phyloP scores from a whole-genome alignment of 2,329 filamentous ascomycete species.

The Chaetomium sp. region DNA sequence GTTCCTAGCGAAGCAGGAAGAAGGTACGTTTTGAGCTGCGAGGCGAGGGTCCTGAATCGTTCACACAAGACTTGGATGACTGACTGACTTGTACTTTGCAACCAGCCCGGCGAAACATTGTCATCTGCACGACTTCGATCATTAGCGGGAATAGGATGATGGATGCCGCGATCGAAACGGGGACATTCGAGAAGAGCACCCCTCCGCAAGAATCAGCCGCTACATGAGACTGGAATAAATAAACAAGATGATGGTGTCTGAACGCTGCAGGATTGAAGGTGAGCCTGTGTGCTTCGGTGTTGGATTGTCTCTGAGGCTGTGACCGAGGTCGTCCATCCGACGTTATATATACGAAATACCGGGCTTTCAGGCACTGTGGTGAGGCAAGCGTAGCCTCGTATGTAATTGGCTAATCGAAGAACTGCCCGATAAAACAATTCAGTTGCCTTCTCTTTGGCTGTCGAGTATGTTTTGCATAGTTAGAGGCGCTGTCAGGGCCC shows the following conservation, averaged over 20 bases:
- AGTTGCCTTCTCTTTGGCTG: not conserved
- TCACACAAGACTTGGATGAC: not conserved
- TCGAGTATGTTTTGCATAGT: not conserved
- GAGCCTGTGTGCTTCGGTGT: not conserved
- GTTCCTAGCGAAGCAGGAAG: slow-evolving; percentile 84
- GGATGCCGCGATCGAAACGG: slow-evolving; percentile 77
- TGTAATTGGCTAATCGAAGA: not conserved
- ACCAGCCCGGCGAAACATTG: slow-evolving; percentile 72
- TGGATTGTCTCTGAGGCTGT: not conserved
- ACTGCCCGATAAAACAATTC: not conserved
- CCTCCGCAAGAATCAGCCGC: slow-evolving; percentile 27
- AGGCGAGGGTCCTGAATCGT: not conserved
- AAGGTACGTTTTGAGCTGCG: slow-evolving; percentile 53
- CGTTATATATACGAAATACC: not conserved
- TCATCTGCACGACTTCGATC: slow-evolving; percentile 91
- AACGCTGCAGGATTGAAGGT: not conserved
- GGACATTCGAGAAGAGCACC: slow-evolving; percentile 56
- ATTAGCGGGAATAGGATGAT: slow-evolving; percentile 89
- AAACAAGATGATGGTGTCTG: not conserved
- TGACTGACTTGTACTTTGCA: slow-evolving; percentile 12
- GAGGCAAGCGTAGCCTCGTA: not conserved
- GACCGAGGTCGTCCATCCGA: not conserved
- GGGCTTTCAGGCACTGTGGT: not conserved
- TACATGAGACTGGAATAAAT: not conserved
- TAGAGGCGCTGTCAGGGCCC: slow-evolving; percentile 4